phyloP scores from a whole-genome alignment of 768 basidiomycete genomes.

The Asterophora lycoperdoides region DNA sequence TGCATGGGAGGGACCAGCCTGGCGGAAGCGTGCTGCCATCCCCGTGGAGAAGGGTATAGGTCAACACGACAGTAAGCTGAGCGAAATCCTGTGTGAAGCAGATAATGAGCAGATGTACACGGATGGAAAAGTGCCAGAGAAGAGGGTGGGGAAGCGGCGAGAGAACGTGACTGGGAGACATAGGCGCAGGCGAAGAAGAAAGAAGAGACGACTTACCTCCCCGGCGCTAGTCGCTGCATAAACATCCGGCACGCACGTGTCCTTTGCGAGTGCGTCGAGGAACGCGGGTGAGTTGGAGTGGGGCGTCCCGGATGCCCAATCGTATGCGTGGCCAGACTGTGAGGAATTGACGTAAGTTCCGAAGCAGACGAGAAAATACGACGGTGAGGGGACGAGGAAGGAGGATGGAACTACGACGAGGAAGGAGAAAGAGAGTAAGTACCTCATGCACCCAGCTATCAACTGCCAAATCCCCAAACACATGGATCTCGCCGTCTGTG shows the following conservation, averaged over 20 bases:
- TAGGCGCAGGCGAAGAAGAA: background rate
- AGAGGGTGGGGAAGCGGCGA: too few species aligned
- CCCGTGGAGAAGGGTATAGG: constrained; percentile 22
- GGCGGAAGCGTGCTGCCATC: constrained; percentile 15
- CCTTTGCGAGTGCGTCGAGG: constrained; percentile 18
- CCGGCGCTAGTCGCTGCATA: constrained; percentile 23
- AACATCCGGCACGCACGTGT: constrained; percentile 28
- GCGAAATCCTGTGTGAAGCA: constrained; percentile 24
- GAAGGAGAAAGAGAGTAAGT: constrained; percentile 10
- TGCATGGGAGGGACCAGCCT: constrained; percentile 24
- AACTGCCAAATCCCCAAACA: constrained; percentile 24
- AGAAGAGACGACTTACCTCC: constrained; percentile 19
- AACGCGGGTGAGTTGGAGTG: constrained; percentile 19
- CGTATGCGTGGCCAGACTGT: constrained; percentile 29
- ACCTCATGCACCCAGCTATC: constrained; percentile 32
- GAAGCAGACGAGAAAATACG: background rate
- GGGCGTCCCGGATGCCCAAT: constrained; percentile 20
- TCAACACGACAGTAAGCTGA: constrained; percentile 24
- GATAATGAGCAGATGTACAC: background rate
- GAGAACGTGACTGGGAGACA: too few species aligned
- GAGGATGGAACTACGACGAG: too few species aligned
- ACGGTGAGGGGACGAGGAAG: too few species aligned
- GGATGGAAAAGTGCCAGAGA: too few species aligned
- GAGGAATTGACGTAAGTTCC: background rate
- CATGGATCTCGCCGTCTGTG: constrained; percentile 28